Conservation (phyloP, 257 asterid species). For the Orobanche coerulescens region DNA sequence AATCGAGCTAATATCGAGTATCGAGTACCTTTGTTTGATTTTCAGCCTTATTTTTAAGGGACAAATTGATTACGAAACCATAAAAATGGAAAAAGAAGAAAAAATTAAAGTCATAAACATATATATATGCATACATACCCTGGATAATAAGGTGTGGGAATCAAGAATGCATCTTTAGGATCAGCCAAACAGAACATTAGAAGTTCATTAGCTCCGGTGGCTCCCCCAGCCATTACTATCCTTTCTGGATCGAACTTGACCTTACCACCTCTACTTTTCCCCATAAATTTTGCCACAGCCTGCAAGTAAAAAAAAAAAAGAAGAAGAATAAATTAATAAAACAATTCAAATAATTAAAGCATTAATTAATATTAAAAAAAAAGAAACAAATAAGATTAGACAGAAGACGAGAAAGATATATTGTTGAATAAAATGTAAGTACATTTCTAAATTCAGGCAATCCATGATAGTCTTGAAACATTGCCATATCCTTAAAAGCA, state of each 20-base stretch:
- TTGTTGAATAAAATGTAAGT: not conserved
- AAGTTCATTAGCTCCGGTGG: slow-evolving; percentile 72
- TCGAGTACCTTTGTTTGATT: too few species aligned
- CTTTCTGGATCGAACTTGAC: slow-evolving; percentile 59
- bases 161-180: slow-evolving; percentile 66
- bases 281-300: slow-evolving; percentile 78
- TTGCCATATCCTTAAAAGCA: slow-evolving; percentile 47
- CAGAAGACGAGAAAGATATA: not conserved
- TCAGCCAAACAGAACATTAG: slow-evolving; percentile 68
- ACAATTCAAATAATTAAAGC: too few species aligned
- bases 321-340: too few species aligned
- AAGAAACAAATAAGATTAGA: not conserved
- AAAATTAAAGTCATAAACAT: not conserved
- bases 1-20: too few species aligned
- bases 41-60: too few species aligned
- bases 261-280: slow-evolving; percentile 44
- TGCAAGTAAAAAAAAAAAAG: slow-evolving; percentile 19
- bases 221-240: slow-evolving; percentile 80
- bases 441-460: slow-evolving; percentile 59
- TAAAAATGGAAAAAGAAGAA: not conserved
- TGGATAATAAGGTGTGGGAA: slow-evolving; percentile 83
- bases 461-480: slow-evolving; percentile 85
- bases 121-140: slow-evolving; percentile 37
- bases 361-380: too few species aligned
- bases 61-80: too few species aligned